Conservation (phyloP, 768 basidiomycete species). For the Suillus fuscotomentosus region DNA sequence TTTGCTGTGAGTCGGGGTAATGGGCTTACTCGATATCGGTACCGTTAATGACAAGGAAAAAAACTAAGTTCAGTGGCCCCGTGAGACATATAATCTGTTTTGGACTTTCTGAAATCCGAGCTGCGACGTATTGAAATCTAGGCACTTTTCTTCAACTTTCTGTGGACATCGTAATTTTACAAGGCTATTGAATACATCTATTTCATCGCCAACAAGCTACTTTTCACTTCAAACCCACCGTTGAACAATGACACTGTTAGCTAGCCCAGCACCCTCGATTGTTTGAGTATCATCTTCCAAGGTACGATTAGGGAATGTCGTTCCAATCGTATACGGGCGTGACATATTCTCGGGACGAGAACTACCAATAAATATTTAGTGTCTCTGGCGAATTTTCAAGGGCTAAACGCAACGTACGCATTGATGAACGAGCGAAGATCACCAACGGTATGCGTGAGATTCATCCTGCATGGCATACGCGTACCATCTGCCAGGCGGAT, state of each 20-base stretch:
- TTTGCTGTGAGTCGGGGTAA: slow-evolving; percentile 3
- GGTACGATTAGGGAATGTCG: slow-evolving; percentile 82
- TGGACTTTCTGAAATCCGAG: too few species aligned
- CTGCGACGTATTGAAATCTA: not conserved
- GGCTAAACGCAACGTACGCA: slow-evolving; percentile 54
- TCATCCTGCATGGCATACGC: slow-evolving; percentile 83
- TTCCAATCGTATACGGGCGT: slow-evolving; percentile 74
- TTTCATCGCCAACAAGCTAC: not conserved
- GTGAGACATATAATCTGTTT: slow-evolving; percentile 1
- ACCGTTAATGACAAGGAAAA: slow-evolving; percentile 8
- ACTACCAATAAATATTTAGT: slow-evolving; percentile 33
- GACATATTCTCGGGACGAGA: slow-evolving; percentile 65
- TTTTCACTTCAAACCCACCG: slow-evolving; percentile 51
- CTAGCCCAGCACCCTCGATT: slow-evolving; percentile 68
- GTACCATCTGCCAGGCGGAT: slow-evolving; percentile 90
- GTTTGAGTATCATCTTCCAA: slow-evolving; percentile 66
- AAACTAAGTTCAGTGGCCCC: slow-evolving; percentile 8
- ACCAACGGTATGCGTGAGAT: slow-evolving; percentile 83
- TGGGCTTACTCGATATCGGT: slow-evolving; percentile 1
- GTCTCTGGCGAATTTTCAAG: too few species aligned
- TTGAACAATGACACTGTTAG: slow-evolving; percentile 85
- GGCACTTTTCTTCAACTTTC: not conserved
- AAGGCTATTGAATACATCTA: not conserved
- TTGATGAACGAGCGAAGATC: slow-evolving; percentile 89
- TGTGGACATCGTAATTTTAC: slow-evolving; percentile 3